phyloP scores from a whole-genome alignment of 345 rosid genomes.

The Brassica nigra region DNA sequence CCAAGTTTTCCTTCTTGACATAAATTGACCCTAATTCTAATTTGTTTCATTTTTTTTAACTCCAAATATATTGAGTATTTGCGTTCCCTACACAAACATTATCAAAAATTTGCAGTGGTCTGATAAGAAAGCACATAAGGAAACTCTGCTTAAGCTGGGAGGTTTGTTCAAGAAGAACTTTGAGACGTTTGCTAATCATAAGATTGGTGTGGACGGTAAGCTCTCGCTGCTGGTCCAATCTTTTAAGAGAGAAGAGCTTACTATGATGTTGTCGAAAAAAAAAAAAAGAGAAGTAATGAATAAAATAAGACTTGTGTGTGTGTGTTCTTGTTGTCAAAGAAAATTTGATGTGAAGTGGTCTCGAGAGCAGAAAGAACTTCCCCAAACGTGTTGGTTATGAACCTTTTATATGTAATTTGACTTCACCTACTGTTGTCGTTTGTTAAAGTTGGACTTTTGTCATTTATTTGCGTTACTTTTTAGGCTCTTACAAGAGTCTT shows the following conservation, averaged over 20 bases:
- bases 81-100: too few species aligned
- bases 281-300: neutral
- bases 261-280: neutral
- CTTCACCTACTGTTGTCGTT: neutral
- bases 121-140: constrained; percentile 77
- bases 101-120: constrained; percentile 59
- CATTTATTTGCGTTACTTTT: neutral
- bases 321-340: constrained; percentile 1
- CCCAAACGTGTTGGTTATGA: neutral
- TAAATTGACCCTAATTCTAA: neutral
- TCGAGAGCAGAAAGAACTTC: neutral
- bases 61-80: too few species aligned
- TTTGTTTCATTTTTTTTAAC: neutral
- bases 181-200: constrained; percentile 66
- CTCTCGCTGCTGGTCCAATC: constrained; percentile 84
- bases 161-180: constrained; percentile 87
- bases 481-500: too few species aligned
- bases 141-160: constrained; percentile 76
- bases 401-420: neutral
- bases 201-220: constrained; percentile 75
- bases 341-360: neutral
- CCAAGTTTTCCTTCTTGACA: neutral
- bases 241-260: constrained; percentile 34
- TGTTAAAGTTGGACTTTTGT: neutral
- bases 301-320: neutral